Base-by-base conservation (phyloP, 2,329 filamentous ascomycete species). In the Meredithiella fracta region DNA sequence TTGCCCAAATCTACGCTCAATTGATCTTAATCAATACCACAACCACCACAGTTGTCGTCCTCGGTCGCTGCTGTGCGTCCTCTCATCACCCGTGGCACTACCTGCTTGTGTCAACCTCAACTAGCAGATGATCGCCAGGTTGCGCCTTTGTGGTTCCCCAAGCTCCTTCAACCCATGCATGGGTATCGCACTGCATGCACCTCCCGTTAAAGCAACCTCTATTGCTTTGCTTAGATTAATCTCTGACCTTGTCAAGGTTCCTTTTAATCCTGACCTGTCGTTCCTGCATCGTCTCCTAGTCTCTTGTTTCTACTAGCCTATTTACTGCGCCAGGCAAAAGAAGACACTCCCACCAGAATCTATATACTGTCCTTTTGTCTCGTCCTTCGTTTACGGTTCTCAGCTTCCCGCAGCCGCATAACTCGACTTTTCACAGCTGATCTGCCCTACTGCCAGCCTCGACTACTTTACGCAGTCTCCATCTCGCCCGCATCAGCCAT, bases 91-190 rank as follows among this genome's bases (percentile, higher is more conserved):
- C 6, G 8, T 49, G 20, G 22, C 44, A 4, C 44, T 4, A 20
- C 20, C 6, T 25, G 17, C 23, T 25, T 25, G 44, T 49, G 9
- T 40, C 17, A 26, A 34, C 29, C 29, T 31, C 49, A 34, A 51
- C 37, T 15, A 53, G 20, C 40, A 37, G 29, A n/a, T 54, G 40
- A 47, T 54, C 53, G 53, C 29, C 53, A 23, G 29, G 42, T 47
- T 47, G 17, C 25, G 40, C 49, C 40, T 54, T 40, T 17, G 20
- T 49, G 53, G 42, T 49, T 49, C 53, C 53, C 42, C 22, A 54
- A 54, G 53, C 53, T 54, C 42, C 42, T 54, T 54, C 53, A 49
- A 49, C 44, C 20, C 38, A 31, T 52, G 23, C 50, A 38, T 52
- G 50, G n/a, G 50, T 37, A 52, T 52, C 50, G 31, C 31, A 52